Base-by-base conservation (phyloP, 2,329 filamentous ascomycete species). In the Fusarium nurragi region DNA sequence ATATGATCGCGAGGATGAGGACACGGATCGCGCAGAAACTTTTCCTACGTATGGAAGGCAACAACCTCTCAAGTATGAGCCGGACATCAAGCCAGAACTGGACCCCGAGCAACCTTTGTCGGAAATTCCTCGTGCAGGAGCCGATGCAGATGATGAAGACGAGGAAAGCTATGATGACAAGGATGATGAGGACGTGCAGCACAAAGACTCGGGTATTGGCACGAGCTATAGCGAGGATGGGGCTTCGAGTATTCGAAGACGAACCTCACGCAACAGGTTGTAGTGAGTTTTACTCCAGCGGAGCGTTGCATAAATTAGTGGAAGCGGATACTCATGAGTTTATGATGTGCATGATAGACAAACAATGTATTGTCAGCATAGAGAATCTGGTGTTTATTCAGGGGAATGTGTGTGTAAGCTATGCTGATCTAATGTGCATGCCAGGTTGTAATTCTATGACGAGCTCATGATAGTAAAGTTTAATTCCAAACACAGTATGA, bases 191-290 rank as follows among this genome's bases (percentile, higher is more conserved):
- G 56, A 70, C 45, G 43, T 34, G 32, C 66, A 68, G 25, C 73
- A 57, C 30, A 77, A 76, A 10, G 82, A 84, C 67, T 83, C 80
- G 18, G 85, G 84, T 1, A 72, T 84, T 54, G 86, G 86, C 5
- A 88, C 86, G 23, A 86, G 85, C 60, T 83, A 78, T 58, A 80
- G 78, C 59, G 79, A 81, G 37, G 77, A 73, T 32, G 75, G 76
- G 3, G 66, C 69, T 14, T 68, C 68, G 12, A 74, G 67, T 22
- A 58, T 78, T 19, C 75, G 77, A 37, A 72, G 72, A 37, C 70
- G 77, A 45, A 52, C 58, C 22, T 77, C 74, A 12, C 74, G 72
- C 9, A 68, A 62, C 16, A 49, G 28, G 7, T 30, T 62, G 39
- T 71, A 66, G 48, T 54, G 36, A 34, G 40, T 52, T 39, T 40